Conservation (phyloP, 306 rosid genomes). For the Prinsepia uniflora region DNA sequence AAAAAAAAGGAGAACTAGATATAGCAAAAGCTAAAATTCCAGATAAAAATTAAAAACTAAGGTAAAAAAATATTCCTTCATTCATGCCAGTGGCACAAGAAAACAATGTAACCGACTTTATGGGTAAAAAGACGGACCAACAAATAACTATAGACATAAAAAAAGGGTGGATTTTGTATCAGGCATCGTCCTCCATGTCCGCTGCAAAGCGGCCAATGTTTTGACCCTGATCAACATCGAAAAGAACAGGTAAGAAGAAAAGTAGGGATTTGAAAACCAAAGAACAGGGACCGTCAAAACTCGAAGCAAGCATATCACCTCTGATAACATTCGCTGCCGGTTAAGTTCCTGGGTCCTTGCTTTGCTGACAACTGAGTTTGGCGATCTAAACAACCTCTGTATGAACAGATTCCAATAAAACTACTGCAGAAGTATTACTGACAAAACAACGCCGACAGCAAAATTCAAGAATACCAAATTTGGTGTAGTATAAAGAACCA, state of each 20-base stretch:
- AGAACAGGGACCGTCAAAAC: neutral
- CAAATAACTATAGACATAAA: neutral
- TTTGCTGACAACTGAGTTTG: slow-evolving; percentile 77
- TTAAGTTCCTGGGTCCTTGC: slow-evolving; percentile 83
- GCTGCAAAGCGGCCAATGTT: slow-evolving; percentile 71
- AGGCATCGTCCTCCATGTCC: slow-evolving; percentile 44
- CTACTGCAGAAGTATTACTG: neutral
- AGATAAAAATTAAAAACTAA: no score
- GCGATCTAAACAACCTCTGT: slow-evolving; percentile 85
- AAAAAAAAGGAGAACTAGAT: no score
- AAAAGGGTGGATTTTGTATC: neutral
- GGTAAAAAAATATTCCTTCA: no score
- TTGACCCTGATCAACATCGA: slow-evolving; percentile 51
- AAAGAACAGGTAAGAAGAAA: neutral
- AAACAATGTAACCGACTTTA: neutral
- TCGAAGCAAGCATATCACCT: slow-evolving; percentile 35
- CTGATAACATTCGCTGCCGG: slow-evolving; percentile 69
- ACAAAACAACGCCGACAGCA: neutral
- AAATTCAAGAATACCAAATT: neutral
- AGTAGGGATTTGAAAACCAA: neutral
- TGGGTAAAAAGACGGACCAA: neutral
- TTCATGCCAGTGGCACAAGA: no score
- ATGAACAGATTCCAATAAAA: neutral
- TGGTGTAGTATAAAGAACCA: slow-evolving; percentile 13
- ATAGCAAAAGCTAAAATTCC: no score